Base-by-base conservation (phyloP, 108 stramenopile species). In the Discostella stelligeroides region DNA sequence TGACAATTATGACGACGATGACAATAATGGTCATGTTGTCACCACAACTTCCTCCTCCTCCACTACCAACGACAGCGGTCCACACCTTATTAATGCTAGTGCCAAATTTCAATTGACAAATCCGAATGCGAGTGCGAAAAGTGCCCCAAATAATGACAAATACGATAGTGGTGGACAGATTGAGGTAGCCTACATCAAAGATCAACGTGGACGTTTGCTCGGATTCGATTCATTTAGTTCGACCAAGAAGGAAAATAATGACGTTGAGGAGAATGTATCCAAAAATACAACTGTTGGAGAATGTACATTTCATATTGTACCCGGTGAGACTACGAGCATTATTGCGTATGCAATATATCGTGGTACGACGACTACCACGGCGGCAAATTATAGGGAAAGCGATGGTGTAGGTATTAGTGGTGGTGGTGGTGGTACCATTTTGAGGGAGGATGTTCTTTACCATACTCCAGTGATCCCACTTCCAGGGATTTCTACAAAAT, bases 171-270 rank as follows among this genome's bases (percentile, higher is more conserved):
- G 84, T 14, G 37, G 47, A 40, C 74, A 83, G 11, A 79, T 89
- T 42, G 87, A 91, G 62, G 80, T 90, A 63, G 92, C 92, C 15
- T 94, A 89, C 72, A 82, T 87, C 20, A 72, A 83, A 29, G 92
- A 94, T 79, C 90, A 94, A 65, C 63, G 83, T 18, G 90, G 90
- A 13, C 63, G 71, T 24, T 72, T 94, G 9, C 50, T 94, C 25
- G 92, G 92, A 1, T 91, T 89, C 76, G 81, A 86, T 25, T 87
- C 71, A 8, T 82, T 82, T 41, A 40, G 64, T 4, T 78, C 72
- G 23, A 21, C 40, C 18, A 55, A 73, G 10, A 14, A 46, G 13
- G 54, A 48, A n/a, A 30, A 53, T 23, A 11, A 40, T 1, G 17
- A 21, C 0, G 66, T 20, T 18, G 49, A 48, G 17, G 63, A 49